These are phyloP conservation scores for Pilatotrama ljubarskyi DNA, from an alignment of 768 basidiomycete genomes.

Conservation along the genomic window DNA sequence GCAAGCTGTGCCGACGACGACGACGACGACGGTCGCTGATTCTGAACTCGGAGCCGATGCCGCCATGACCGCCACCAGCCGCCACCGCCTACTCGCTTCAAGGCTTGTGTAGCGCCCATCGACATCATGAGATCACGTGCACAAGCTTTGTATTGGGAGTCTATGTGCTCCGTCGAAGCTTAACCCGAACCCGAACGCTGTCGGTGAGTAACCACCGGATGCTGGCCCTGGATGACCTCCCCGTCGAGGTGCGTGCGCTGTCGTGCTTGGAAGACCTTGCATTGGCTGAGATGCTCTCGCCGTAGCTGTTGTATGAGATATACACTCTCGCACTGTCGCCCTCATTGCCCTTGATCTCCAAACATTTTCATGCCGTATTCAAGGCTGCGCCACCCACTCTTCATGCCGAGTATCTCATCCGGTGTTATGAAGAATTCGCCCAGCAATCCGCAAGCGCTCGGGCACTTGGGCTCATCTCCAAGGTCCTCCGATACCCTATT, in stretches of 20 bases:
- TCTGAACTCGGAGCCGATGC: background rate
- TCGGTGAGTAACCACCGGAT: background rate
- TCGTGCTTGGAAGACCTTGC: background rate
- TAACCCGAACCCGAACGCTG: background rate
- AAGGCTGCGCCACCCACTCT: conserved; percentile 54
- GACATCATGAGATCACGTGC: too few relatives aligned
- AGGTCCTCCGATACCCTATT: conserved; percentile 57
- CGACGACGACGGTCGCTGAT: background rate
- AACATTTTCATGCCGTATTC: conserved; percentile 54
- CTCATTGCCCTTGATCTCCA: conserved; percentile 59
- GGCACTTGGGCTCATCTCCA: conserved; percentile 37
- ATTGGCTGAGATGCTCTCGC: background rate
- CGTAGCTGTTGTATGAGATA: conserved; percentile 76
- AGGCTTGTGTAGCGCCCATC: background rate
- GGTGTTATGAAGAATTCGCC: conserved; percentile 28
- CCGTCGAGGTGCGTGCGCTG: conserved; percentile 37
- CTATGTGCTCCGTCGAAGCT: too few relatives aligned
- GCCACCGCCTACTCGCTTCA: too few relatives aligned
- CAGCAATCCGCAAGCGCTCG: background rate
- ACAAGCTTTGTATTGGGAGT: background rate
- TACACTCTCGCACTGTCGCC: conserved; percentile 70
- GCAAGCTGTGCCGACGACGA: background rate
- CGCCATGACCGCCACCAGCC: background rate
- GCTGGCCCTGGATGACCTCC: conserved; percentile 30
- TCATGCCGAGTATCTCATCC: conserved; percentile 66